Base-by-base conservation (phyloP, 345 rosid genomes). In the Rhodamnia argentea region DNA sequence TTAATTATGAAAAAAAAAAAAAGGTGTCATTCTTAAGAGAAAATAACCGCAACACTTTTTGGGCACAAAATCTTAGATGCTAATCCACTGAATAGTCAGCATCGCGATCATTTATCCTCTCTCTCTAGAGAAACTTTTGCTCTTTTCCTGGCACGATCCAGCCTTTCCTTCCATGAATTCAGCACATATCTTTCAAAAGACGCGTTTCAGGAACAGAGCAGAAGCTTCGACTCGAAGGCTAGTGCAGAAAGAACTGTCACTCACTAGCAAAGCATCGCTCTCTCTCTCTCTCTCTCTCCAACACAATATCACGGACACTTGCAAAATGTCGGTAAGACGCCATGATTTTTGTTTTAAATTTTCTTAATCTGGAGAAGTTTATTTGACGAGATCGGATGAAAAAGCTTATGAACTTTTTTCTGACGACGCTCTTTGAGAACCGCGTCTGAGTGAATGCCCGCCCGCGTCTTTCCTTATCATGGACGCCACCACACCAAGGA, bases 391-490 rank as follows among this genome's bases (percentile, higher is more conserved):
- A 20, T 82, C 40, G 56, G 51, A n/a, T 82, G 12, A 29, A 22
- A 82, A 27, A 82, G 84, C 40, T 82, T 42, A 7, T n/a, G 56
- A 82, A 52, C 20, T 37, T 37, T n/a, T 51, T 82, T 82, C 40
- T 14, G 8, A 18, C 78, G 78, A 70, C 78, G 10, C 78, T 40
- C 44, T 70, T 9, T 10, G 13, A 32, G 44, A 32, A 55, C 92
- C 92, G 92, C 92, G 92, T 90, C 86, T 59, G 58, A 3, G 84
- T 88, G 87, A 78, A 58, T 85, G 83, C 86, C 42, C 83, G 82
- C 86, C 42, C 83, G 75, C 86, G 88, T 51, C 64, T 88, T 89
- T 86, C 90, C 62, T 74, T 27, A 10, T 23, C 9, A 15, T 84
- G 22, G 32, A 24, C 55, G n/a, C 81, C 85, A 44, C 47, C 54